Conservation (phyloP, 768 basidiomycete species). For the Gloeopeniophorella convolvens region DNA sequence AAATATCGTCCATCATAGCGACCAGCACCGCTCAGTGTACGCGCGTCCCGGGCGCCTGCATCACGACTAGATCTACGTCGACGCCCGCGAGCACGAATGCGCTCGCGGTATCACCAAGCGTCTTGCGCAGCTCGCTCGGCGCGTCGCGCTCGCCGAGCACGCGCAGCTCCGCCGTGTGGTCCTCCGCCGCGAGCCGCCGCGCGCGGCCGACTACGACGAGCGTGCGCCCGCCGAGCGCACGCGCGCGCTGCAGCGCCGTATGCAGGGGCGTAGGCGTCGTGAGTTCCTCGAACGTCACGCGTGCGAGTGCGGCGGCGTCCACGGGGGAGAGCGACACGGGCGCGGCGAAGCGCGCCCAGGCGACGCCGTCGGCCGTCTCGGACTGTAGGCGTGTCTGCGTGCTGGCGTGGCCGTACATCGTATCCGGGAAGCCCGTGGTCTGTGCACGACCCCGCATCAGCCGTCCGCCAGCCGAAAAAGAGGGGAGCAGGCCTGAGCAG, state of each 20-base stretch:
- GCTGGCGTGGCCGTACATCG: slow-evolving; percentile 57
- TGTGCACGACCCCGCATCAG: not conserved
- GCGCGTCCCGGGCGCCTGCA: slow-evolving; percentile 42
- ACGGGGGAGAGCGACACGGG: slow-evolving; percentile 16
- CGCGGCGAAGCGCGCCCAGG: slow-evolving; percentile 59
- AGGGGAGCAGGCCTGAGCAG: not conserved
- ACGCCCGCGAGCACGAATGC: slow-evolving; percentile 61
- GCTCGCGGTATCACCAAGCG: slow-evolving; percentile 79
- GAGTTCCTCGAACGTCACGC: slow-evolving; percentile 57
- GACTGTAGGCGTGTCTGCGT: slow-evolving; percentile 68
- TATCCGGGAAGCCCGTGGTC: slow-evolving; percentile 50
- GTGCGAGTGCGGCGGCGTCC: slow-evolving; percentile 36
- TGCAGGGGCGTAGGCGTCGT: slow-evolving; percentile 55
- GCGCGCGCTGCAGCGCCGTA: slow-evolving; percentile 41
- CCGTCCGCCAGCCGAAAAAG: not conserved
- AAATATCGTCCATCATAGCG: too few relatives aligned
- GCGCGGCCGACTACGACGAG: slow-evolving; percentile 71
- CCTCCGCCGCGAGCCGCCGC: slow-evolving; percentile 62
- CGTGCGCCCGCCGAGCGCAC: slow-evolving; percentile 31
- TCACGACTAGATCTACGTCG: slow-evolving; percentile 55
- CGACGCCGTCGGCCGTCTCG: slow-evolving; percentile 76
- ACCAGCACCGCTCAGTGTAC: not conserved
- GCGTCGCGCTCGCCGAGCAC: slow-evolving; percentile 49
- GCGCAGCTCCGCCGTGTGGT: slow-evolving; percentile 66
- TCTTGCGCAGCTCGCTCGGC: slow-evolving; percentile 63